These are phyloP conservation scores for Ichthyophthirius multifiliis DNA, from an alignment of 169 alveolate genomes.

Conservation along the genomic window DNA sequence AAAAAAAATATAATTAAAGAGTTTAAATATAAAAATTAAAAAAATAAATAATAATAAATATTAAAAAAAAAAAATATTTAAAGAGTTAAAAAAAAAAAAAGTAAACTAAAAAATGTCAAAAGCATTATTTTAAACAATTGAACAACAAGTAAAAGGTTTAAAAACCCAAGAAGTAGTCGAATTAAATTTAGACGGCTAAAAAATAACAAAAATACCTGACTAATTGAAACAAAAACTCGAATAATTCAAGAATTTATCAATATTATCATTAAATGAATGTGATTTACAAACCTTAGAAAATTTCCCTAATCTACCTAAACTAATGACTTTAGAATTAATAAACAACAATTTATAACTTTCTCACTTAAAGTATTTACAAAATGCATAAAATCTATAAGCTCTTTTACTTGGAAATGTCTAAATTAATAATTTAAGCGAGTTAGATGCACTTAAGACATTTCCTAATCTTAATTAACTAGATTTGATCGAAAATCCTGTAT, in stretches of 20 bases:
- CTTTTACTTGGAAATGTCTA: background rate
- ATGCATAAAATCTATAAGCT: background rate
- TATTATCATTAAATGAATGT: background rate
- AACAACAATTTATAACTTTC: background rate
- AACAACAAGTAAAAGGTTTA: background rate
- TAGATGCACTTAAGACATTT: background rate
- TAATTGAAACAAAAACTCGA: background rate
- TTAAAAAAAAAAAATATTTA: too few relatives aligned
- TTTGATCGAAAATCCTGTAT: background rate
- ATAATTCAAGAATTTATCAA: background rate
- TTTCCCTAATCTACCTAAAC: constrained; percentile 13
- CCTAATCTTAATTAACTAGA: constrained; percentile 4
- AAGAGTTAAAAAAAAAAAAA: too few relatives aligned
- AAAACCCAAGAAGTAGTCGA: background rate
- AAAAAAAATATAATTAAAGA: too few relatives aligned
- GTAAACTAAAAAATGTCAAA: too few relatives aligned
- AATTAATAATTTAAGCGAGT: background rate
- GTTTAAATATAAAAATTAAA: too few relatives aligned
- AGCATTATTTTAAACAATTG: too few relatives aligned
- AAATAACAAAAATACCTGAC: background rate
- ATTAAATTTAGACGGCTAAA: background rate
- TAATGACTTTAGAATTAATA: background rate
- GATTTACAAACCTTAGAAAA: background rate
- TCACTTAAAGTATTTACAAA: background rate
- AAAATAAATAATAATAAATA: too few relatives aligned